Conservation (phyloP, 2,329 filamentous ascomycete species). For the Penicillium sp. region DNA sequence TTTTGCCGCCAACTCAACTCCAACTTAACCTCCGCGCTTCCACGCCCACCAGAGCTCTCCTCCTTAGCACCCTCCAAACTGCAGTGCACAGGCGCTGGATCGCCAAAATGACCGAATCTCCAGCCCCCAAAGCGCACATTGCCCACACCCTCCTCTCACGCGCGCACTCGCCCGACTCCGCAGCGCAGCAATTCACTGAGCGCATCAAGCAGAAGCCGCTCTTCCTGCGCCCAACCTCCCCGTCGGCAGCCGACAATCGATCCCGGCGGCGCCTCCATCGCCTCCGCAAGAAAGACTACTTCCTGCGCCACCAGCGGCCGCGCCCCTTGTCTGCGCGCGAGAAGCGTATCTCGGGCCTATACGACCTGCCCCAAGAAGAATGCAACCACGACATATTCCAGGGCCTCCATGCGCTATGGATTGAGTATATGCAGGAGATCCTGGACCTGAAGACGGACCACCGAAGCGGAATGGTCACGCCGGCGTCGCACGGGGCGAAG, state of each 20-base stretch:
- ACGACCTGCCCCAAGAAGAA: constrained; percentile 68
- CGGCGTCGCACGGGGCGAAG: constrained; percentile 54
- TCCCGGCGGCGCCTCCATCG: constrained; percentile 53
- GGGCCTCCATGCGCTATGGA: constrained; percentile 75
- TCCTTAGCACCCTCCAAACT: background rate
- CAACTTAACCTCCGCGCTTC: constrained; percentile 6
- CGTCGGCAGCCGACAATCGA: constrained; percentile 55
- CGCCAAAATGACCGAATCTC: constrained; percentile 19
- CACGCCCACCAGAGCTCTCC: background rate
- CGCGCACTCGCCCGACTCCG: constrained; percentile 72
- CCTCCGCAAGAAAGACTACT: constrained; percentile 48
- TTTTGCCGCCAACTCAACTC: constrained; percentile 14
- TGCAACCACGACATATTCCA: constrained; percentile 73
- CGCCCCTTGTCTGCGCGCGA: constrained; percentile 74
- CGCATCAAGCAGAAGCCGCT: constrained; percentile 81
- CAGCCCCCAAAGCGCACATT: constrained; percentile 39
- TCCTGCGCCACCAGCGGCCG: constrained; percentile 52
- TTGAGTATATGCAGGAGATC: constrained; percentile 78
- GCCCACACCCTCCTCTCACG: constrained; percentile 68
- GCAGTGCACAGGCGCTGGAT: background rate
- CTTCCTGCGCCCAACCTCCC: constrained; percentile 72
- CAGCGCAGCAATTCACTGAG: constrained; percentile 70
- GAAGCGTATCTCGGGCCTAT: constrained; percentile 68
- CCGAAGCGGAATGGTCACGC: constrained; percentile 51
- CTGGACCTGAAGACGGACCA: constrained; percentile 56